Evolutionary conservation across 345 rosid species (phyloP), one percentile per base, ranked within the genome.

Genomic region (Viola odorata): DNA sequence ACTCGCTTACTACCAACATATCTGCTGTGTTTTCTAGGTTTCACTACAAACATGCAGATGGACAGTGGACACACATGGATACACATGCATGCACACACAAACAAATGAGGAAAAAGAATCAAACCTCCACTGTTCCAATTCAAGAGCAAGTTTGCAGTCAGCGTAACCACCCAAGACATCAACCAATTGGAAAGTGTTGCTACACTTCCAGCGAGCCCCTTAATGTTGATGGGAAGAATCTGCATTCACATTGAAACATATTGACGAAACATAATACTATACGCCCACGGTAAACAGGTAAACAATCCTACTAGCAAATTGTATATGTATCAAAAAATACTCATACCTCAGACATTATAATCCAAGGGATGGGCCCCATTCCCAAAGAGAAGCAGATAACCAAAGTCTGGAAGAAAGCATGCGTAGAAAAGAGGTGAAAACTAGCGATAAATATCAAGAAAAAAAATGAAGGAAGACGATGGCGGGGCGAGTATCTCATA

Each of bases 321-420:
- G 48, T 17, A 41, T n/a, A 23, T 23, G 32, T 23, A 2, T 23
- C 1, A 15, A 36, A 8, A 7, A 36, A 41, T 17, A n/a, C 5
- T 8, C 32, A 77, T 67, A 94, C 99, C 99, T 94, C 99, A 3
- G 97, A 94, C 99, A 90, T 94, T 74, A 94, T 90, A 69, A 94
- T 13, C 99, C 99, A 94, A n/a, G 97, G 99, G 69, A 94, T 86
- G 5, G 99, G 80, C 38, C 99, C 99, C 72, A 90, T 77, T 72
- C 99, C 99, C 60, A 94, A 76, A 64, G 97, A 90, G 80, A 94
- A 94, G 56, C 66, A 7, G 57, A 81, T 59, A 49, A 90, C 90
- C 97, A 94, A 74, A 53, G 70, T 75, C 99, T 94, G 82, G 63
- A 75, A 77, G 12, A 45, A 65, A 56, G 52, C 68, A 42, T 17